Conservation (phyloP, 768 basidiomycete genomes). For the Floccularia luteovirens region DNA sequence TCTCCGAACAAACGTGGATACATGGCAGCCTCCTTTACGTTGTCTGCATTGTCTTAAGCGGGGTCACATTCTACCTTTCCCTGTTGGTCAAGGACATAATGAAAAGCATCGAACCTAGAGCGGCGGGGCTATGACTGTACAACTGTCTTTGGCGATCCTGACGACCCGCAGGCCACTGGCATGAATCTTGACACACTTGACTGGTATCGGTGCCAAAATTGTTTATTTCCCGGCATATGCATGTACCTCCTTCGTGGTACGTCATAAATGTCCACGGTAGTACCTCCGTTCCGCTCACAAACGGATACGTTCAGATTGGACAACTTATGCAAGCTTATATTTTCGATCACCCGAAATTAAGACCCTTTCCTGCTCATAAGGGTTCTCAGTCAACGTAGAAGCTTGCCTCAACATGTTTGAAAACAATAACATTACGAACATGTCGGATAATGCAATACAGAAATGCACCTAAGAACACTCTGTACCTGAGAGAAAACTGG, state of each 20-base stretch:
- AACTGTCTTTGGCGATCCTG: slow-evolving; percentile 18
- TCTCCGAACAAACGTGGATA: slow-evolving; percentile 54
- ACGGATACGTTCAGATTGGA: not conserved
- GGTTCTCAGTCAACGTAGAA: not conserved
- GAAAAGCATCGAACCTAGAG: too few species aligned
- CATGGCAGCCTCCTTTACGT: slow-evolving; percentile 48
- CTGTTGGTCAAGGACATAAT: slow-evolving; percentile 1
- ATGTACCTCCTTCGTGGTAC: slow-evolving; percentile 22
- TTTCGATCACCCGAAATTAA: not conserved
- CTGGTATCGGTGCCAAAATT: slow-evolving; percentile 14
- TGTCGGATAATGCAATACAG: not conserved
- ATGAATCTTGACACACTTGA: slow-evolving; percentile 21
- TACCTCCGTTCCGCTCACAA: not conserved
- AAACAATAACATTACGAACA: too few species aligned
- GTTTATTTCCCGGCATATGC: slow-evolving; percentile 22
- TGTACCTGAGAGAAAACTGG: not conserved
- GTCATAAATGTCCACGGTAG: slow-evolving; percentile 6
- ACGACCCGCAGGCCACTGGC: slow-evolving; percentile 11
- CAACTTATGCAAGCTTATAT: not conserved
- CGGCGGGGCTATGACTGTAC: slow-evolving; percentile 10
- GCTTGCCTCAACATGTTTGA: too few species aligned
- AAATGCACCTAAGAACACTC: not conserved
- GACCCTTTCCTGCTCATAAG: not conserved
- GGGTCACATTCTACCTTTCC: slow-evolving; percentile 19
- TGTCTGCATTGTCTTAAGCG: slow-evolving; percentile 35